Evolutionary conservation across 768 basidiomycete species (phyloP).

Genomic region (Tubosaeta brunneosetosa): DNA sequence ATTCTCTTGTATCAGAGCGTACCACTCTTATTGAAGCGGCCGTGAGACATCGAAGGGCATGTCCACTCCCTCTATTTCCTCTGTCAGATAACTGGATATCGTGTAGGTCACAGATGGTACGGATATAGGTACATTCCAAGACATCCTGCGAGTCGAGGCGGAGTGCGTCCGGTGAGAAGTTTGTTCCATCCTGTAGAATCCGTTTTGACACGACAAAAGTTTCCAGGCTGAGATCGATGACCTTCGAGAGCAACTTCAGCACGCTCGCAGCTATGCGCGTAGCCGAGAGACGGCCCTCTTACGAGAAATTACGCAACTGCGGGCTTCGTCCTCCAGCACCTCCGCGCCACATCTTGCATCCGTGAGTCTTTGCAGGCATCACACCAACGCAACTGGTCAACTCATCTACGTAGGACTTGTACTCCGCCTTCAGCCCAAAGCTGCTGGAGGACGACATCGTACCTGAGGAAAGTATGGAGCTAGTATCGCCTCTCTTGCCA

Average conservation of each 20-base stretch:
- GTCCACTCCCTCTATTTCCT: neutral
- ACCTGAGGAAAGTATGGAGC: slow-evolving; percentile 47
- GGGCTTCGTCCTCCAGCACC: neutral
- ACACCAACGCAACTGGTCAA: neutral
- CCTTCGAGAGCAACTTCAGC: slow-evolving; percentile 30
- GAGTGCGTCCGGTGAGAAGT: slow-evolving; percentile 34
- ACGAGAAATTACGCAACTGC: slow-evolving; percentile 26
- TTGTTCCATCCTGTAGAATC: neutral
- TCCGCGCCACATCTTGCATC: neutral
- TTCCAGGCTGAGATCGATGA: slow-evolving; percentile 27
- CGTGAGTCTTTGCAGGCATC: slow-evolving; percentile 2
- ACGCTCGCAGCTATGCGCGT: slow-evolving; percentile 17
- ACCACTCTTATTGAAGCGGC: slow-evolving; percentile 23
- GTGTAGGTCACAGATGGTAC: slow-evolving; percentile 14
- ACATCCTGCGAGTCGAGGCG: slow-evolving; percentile 27
- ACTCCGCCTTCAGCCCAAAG: slow-evolving; percentile 8
- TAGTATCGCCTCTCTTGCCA: slow-evolving; percentile 46
- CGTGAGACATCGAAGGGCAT: slow-evolving; percentile 22
- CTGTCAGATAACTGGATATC: neutral
- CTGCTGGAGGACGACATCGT: slow-evolving; percentile 32
- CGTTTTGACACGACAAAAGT: slow-evolving; percentile 15
- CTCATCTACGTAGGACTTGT: slow-evolving; percentile 4
- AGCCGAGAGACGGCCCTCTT: slow-evolving; percentile 33
- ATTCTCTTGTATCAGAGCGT: slow-evolving; percentile 37
- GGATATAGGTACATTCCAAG: slow-evolving; percentile 18